Evolutionary conservation across 345 rosid genomes (phyloP).

Genomic region (Alliaria petiolata): DNA sequence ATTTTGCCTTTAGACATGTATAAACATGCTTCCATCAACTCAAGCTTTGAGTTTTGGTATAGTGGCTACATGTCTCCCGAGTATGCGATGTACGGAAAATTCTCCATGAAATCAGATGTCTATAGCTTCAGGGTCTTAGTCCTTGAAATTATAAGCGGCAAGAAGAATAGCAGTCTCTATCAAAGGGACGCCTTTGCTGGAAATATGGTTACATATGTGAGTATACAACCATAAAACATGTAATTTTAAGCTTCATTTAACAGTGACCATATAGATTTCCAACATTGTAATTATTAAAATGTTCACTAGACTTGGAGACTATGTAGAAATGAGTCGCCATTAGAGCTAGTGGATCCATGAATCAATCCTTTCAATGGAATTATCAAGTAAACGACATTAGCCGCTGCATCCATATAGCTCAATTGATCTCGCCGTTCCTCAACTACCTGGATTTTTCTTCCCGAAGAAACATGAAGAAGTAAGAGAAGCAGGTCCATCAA

Average conservation of each 20-base stretch:
- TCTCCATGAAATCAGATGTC: slow-evolving; percentile 35
- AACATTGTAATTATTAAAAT: background rate
- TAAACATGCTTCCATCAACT: background rate
- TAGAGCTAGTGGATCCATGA: background rate
- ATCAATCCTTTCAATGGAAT: background rate
- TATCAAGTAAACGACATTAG: background rate
- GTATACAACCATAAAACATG: background rate
- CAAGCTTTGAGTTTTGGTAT: background rate
- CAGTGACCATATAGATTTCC: background rate
- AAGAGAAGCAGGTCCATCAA: background rate
- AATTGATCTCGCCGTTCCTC: slow-evolving; percentile 22
- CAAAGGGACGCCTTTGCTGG: background rate
- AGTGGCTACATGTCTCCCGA: slow-evolving; percentile 33
- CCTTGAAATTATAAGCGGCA: slow-evolving; percentile 29
- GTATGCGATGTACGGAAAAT: slow-evolving; percentile 28
- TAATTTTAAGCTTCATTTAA: background rate
- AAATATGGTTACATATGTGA: background rate
- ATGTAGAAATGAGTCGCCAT: background rate
- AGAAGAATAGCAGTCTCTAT: background rate
- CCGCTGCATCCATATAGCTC: slow-evolving; percentile 16
- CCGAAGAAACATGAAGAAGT: background rate
- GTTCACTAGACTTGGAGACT: background rate
- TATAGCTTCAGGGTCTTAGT: slow-evolving; percentile 27
- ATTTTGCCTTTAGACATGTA: background rate
- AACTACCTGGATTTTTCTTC: slow-evolving; percentile 5